A percentile compares a stretch with the other conserved stretches of the same genome.
Conservation (phyloP, 1,139 yeast genomes). For the Meyerozyma athensensis region DNA sequence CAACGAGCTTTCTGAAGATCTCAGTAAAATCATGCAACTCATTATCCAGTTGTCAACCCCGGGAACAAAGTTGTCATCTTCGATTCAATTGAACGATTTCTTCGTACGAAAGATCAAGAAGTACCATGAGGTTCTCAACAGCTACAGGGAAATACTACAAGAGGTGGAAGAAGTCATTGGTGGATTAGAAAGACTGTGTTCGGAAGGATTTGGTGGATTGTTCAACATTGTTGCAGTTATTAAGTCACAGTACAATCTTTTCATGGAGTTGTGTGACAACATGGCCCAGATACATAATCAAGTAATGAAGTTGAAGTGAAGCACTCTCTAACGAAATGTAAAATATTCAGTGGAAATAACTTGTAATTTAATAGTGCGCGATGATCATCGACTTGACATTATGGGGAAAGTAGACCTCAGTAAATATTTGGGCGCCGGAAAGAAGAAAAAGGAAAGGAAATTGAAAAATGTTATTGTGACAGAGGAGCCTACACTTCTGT, state of each 20-base stretch:
- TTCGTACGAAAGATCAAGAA: conserved; percentile 56
- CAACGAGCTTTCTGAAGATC: conserved; percentile 63
- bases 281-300: conserved; percentile 87
- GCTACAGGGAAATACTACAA: conserved; percentile 70
- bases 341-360: not conserved
- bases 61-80: conserved; percentile 59
- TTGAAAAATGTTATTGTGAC: not conserved
- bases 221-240: conserved; percentile 60
- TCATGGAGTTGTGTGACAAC: conserved; percentile 86
- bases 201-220: conserved; percentile 49
- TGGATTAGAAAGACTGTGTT: conserved; percentile 41
- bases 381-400: not conserved
- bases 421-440: conserved; percentile 35
- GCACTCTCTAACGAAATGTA: not conserved
- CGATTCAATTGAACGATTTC: conserved; percentile 44
- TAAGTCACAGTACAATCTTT: conserved; percentile 75
- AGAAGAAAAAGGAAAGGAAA: conserved; percentile 12
- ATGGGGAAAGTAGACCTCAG: conserved; percentile 26
- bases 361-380: not conserved
- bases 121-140: conserved; percentile 59
- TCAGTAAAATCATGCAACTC: conserved; percentile 62
- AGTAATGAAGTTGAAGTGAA: conserved; percentile 21
- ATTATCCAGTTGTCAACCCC: conserved; percentile 64
- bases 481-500: no score
- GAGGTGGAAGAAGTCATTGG: conserved; percentile 55